These are phyloP conservation scores for Lepidium aucheri DNA, from an alignment of 345 rosid species.

Conservation along the genomic window DNA sequence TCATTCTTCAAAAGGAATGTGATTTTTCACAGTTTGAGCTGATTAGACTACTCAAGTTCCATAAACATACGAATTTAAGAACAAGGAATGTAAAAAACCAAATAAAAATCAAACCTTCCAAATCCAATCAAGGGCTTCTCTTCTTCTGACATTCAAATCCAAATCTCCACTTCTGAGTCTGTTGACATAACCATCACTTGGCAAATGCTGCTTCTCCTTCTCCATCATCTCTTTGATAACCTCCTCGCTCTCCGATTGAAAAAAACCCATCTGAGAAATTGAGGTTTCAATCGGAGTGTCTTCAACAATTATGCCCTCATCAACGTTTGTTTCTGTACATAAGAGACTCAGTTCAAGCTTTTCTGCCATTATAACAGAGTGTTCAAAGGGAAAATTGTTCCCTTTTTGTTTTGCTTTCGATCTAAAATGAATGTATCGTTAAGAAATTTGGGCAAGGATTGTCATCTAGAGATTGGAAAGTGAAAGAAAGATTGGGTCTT, in stretches of 20 bases:
- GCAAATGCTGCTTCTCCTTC: slow-evolving; percentile 51
- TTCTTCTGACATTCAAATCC: slow-evolving; percentile 47
- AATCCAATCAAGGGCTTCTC: slow-evolving; percentile 64
- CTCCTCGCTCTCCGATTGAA: slow-evolving; percentile 43
- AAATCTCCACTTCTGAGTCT: slow-evolving; percentile 49
- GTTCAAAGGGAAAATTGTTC: background rate
- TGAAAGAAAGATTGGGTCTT: slow-evolving; percentile 25
- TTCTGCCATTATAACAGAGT: slow-evolving; percentile 38
- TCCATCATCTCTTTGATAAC: slow-evolving; percentile 46
- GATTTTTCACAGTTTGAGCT: slow-evolving; percentile 8
- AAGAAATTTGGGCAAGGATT: slow-evolving; percentile 19
- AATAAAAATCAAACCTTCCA: slow-evolving; percentile 38
- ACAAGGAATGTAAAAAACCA: background rate
- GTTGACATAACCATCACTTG: slow-evolving; percentile 43
- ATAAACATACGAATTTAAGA: background rate
- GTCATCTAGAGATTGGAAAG: slow-evolving; percentile 32
- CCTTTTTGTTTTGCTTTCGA: background rate
- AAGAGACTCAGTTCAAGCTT: slow-evolving; percentile 44
- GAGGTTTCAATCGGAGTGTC: slow-evolving; percentile 25
- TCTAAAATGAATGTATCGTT: background rate
- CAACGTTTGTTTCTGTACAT: slow-evolving; percentile 39
- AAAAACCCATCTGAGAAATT: slow-evolving; percentile 32
- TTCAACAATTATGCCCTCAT: slow-evolving; percentile 26
- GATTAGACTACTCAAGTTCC: background rate
- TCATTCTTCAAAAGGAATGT: slow-evolving; percentile 8